phyloP scores from a whole-genome alignment of 805 yeast genomes.

The Maudiozyma serrabonitensis region DNA sequence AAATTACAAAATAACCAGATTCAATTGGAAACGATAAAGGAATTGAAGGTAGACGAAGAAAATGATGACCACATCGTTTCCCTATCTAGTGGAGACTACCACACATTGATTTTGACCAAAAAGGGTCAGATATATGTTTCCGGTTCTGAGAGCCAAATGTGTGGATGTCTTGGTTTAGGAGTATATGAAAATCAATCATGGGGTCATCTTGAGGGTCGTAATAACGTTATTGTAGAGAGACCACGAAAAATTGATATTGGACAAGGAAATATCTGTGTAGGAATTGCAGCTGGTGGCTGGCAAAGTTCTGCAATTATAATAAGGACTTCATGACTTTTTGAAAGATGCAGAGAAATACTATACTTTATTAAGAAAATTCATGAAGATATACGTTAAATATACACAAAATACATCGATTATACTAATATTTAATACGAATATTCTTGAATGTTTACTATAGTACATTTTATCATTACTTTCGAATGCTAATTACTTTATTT shows the following conservation, averaged over 20 bases:
- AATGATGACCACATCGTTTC: constrained; percentile 42
- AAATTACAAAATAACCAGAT: constrained; percentile 13
- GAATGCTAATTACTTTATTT: neutral
- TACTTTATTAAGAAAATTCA: too few species aligned
- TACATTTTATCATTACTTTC: neutral
- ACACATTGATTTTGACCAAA: constrained; percentile 49
- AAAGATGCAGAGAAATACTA: neutral
- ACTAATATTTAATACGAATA: neutral
- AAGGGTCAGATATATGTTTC: constrained; percentile 51
- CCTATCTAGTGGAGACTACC: constrained; percentile 65
- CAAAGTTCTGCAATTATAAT: constrained; percentile 35
- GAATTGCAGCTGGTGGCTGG: constrained; percentile 73
- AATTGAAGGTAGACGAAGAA: constrained; percentile 14
- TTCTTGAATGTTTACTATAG: neutral
- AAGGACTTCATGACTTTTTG: neutral
- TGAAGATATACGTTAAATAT: too few species aligned
- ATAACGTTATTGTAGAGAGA: constrained; percentile 29
- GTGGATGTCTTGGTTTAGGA: constrained; percentile 72
- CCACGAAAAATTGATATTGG: constrained; percentile 36
- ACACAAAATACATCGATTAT: neutral
- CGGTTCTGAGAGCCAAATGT: constrained; percentile 53
- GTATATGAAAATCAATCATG: constrained; percentile 8
- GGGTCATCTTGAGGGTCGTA: constrained; percentile 25
- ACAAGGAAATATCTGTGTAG: constrained; percentile 39
- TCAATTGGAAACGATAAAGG: constrained; percentile 6